Evolutionary conservation across 371 early-diverging fungal species (phyloP).

Genomic region (Mucor irregularis): DNA sequence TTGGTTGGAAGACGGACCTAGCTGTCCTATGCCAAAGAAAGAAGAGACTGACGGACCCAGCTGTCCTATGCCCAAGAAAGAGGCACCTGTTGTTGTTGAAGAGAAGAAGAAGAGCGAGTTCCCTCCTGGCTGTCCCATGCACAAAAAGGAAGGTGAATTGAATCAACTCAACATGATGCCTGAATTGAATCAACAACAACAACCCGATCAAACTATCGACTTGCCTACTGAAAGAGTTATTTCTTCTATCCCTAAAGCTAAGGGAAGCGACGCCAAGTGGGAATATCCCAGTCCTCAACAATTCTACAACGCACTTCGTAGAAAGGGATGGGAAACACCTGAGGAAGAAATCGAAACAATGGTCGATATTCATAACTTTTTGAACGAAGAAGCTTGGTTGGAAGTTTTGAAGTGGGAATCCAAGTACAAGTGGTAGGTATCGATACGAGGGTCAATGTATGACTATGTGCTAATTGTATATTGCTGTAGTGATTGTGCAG

Average conservation of each 20-base stretch:
- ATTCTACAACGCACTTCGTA: constrained; percentile 93
- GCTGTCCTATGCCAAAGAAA: constrained; percentile 56
- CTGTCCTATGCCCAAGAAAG: background rate
- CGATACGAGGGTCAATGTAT: background rate
- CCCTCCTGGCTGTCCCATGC: constrained; percentile 47
- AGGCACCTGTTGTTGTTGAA: too few species aligned
- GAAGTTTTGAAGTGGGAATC: constrained; percentile 93
- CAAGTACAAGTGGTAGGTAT: constrained; percentile 65
- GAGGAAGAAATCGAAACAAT: constrained; percentile 89
- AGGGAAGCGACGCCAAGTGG: constrained; percentile 63
- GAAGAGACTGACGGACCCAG: constrained; percentile 17
- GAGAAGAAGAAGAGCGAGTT: constrained; percentile 1
- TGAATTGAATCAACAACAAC: constrained; percentile 63
- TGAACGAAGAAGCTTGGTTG: constrained; percentile 95
- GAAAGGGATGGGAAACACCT: constrained; percentile 92
- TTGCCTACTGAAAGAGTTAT: constrained; percentile 74
- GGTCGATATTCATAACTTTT: constrained; percentile 96
- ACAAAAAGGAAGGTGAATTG: constrained; percentile 40
- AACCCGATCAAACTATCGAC: constrained; percentile 63
- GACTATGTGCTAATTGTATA: background rate
- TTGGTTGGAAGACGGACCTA: constrained; percentile 76
- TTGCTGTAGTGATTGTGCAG: constrained; percentile 50
- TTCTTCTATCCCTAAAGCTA: constrained; percentile 63
- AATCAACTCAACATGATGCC: constrained; percentile 92
- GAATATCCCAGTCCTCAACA: constrained; percentile 96